These are phyloP conservation scores for Penicillium salamii DNA, from an alignment of 495 filamentous ascomycete species.

Conservation along the genomic window DNA sequence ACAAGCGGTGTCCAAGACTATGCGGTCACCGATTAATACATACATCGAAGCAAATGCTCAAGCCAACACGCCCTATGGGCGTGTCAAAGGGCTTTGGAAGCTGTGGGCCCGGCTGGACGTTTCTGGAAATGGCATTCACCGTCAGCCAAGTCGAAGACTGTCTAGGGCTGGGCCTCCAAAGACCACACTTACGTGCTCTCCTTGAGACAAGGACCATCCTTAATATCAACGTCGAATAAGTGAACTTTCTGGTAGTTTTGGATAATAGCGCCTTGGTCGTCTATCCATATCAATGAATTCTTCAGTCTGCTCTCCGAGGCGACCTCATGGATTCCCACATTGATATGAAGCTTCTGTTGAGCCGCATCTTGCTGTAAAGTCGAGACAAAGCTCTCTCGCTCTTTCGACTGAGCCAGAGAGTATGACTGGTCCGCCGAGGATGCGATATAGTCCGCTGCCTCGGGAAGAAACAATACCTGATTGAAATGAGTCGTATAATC, in stretches of 20 bases:
- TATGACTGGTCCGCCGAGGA: conserved; percentile 62
- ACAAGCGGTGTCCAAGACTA: not conserved
- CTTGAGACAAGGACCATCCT: conserved; percentile 57
- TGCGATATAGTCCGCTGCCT: conserved; percentile 87
- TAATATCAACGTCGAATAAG: conserved; percentile 71
- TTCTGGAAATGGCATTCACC: conserved; percentile 27
- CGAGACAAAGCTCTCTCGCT: conserved; percentile 60
- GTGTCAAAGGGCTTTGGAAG: conserved; percentile 71
- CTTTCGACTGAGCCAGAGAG: conserved; percentile 58
- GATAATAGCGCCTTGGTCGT: conserved; percentile 57
- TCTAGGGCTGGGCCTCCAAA: not conserved
- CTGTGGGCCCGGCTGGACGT: conserved; percentile 56
- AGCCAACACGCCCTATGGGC: conserved; percentile 67
- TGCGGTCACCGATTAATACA: conserved; percentile 10
- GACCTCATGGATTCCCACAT: conserved; percentile 86
- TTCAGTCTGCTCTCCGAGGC: conserved; percentile 54
- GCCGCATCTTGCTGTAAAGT: conserved; percentile 68
- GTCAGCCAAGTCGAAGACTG: not conserved
- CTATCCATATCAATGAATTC: conserved; percentile 69
- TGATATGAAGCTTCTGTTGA: conserved; percentile 62
- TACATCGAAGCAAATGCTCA: conserved; percentile 88
- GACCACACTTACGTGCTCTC: conserved; percentile 58
- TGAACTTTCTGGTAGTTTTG: conserved; percentile 76
- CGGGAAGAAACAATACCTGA: conserved; percentile 85
- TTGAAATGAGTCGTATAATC: conserved; percentile 7